Conservation (phyloP, 805 yeast species). For the Wickerhamiella galacta region DNA sequence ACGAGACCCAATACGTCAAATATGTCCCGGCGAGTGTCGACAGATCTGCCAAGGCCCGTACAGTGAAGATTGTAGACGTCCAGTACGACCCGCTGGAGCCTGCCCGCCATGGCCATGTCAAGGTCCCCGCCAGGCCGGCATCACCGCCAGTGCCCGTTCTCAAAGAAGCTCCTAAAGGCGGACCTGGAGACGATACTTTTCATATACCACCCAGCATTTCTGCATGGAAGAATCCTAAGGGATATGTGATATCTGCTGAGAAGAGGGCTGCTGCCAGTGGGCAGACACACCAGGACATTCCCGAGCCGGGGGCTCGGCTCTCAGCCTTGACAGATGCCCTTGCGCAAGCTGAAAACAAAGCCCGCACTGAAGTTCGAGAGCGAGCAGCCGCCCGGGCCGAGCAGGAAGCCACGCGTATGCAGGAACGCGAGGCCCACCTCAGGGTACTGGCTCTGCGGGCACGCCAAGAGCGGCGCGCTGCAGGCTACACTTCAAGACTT, state of each 20-base stretch:
- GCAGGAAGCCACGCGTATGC: neutral
- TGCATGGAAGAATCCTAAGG: constrained; percentile 90
- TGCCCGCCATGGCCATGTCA: constrained; percentile 52
- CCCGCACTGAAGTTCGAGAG: constrained; percentile 37
- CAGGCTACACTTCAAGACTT: too few relatives aligned
- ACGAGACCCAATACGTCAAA: constrained; percentile 29
- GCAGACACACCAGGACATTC: constrained; percentile 22
- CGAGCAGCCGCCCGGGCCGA: constrained; percentile 16
- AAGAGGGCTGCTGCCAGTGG: constrained; percentile 47
- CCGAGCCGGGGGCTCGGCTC: constrained; percentile 41
- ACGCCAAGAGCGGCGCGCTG: constrained; percentile 25
- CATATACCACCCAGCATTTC: constrained; percentile 81
- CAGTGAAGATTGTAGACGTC: constrained; percentile 48
- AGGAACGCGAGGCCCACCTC: constrained; percentile 31
- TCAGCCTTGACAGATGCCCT: constrained; percentile 48
- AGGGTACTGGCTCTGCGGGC: constrained; percentile 34
- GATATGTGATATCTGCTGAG: constrained; percentile 67
- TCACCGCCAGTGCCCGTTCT: constrained; percentile 57
- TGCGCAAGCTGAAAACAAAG: constrained; percentile 45
- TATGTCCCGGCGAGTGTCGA: constrained; percentile 29
- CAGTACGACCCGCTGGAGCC: constrained; percentile 79
- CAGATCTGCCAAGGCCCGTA: constrained; percentile 23
- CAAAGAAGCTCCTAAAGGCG: constrained; percentile 31
- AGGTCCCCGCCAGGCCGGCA: constrained; percentile 52
- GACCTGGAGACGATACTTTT: constrained; percentile 66